Percentiles rank a stretch among this genome's conserved stretches.
Conservation (phyloP, 495 filamentous ascomycete species). For the Amniculicola lignicola region DNA sequence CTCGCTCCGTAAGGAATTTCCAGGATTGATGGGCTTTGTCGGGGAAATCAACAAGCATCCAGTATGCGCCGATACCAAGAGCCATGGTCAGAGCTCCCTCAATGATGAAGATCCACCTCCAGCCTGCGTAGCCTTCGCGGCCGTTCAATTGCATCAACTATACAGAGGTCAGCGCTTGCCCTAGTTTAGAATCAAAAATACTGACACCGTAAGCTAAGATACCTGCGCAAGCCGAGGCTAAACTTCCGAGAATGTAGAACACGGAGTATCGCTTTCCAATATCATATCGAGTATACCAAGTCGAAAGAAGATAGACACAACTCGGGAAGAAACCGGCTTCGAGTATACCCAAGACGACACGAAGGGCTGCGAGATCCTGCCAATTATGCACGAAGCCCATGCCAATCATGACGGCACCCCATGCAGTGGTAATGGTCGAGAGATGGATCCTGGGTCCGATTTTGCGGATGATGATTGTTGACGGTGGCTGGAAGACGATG, state of each 20-base stretch:
- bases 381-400: slow-evolving; percentile 59
- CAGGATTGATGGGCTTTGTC: slow-evolving; percentile 37
- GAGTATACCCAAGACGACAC: slow-evolving; percentile 59
- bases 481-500: slow-evolving; percentile 59
- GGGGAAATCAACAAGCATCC: slow-evolving; percentile 36
- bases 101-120: slow-evolving; percentile 61
- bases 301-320: slow-evolving; percentile 60
- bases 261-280: slow-evolving; percentile 61
- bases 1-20: slow-evolving; percentile 36
- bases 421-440: slow-evolving; percentile 51
- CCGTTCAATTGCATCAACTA: slow-evolving; percentile 34
- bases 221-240: slow-evolving; percentile 59
- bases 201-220: slow-evolving; percentile 65
- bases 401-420: slow-evolving; percentile 52
- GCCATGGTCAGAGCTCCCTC: slow-evolving; percentile 52
- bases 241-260: slow-evolving; percentile 63
- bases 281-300: slow-evolving; percentile 65
- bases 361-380: slow-evolving; percentile 50
- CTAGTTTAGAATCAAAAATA: slow-evolving; percentile 27
- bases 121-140: slow-evolving; percentile 49
- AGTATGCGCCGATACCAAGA: slow-evolving; percentile 41
- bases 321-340: slow-evolving; percentile 67
- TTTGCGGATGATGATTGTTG: slow-evolving; percentile 57
- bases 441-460: slow-evolving; percentile 60
- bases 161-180: slow-evolving; percentile 39